Base-by-base conservation (phyloP, 1,284 basidiomycete species). In the Vanrija humicola region DNA sequence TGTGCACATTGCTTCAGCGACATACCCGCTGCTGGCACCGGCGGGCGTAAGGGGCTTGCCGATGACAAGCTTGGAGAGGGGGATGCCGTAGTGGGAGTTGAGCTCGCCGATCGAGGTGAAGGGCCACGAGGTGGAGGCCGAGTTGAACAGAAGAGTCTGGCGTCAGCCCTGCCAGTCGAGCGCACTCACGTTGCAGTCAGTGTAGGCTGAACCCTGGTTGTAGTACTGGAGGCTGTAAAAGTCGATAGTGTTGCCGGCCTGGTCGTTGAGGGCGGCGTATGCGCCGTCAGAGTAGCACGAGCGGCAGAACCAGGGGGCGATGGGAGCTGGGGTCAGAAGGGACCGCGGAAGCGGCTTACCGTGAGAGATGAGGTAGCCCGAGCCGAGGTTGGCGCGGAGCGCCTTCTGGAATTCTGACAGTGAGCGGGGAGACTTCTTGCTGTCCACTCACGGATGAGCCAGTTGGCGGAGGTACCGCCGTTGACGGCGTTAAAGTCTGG, bases 161-260 rank as follows among this genome's bases (percentile, higher is more conserved):
- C 1, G 34, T 34, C 15, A 57, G 14, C 46, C 38, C 7, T 14
- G 16, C 21, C 14, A 2, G 34, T 7, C 1, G 19, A 14, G 6
- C 18, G 16, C 28, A 58, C 61, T 54, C 51, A 65, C 61, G 16
- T 42, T 40, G 43, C 49, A 51, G 26, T 47, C 46, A 40, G 40
- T 23, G 40, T 51, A 48, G 14, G 18, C 39, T 15, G n/a, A 38
- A 38, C 69, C 74, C 46, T 77, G 75, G 54, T 76, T 77, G 64
- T 77, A 78, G 67, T 74, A 79, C 63, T 79, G 77, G 39, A 77
- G 48, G 55, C 74, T 76, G 65, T 68, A 72, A 15, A 50, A 58
- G 45, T 73, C 70, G 55, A 77, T 72, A 2, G 56, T 56, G 45
- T 58, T 52, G 4, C 74, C 74, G 5, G 65, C 66, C n/a, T 59